Base-by-base conservation (phyloP, 495 filamentous ascomycete genomes). In the Talaromyces thailandensis region DNA sequence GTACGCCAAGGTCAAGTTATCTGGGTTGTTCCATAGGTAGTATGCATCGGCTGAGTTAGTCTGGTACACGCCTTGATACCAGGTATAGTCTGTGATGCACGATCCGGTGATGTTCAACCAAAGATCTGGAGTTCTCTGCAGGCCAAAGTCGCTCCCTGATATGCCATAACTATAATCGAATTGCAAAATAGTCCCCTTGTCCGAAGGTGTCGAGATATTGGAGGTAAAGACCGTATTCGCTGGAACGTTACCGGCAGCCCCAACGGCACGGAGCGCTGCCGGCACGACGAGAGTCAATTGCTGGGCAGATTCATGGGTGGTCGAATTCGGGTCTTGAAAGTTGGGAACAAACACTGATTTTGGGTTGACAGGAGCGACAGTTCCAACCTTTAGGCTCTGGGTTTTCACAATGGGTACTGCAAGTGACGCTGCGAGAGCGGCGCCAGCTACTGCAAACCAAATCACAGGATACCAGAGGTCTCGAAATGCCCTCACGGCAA, bases 191-290 rank as follows among this genome's bases (percentile, higher is more conserved):
- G 58, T 12, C 0, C 69, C 62, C 12, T 68, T 66, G 32, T 62
- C 29, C 5, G 45, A 21, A 28, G 37, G 50, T 62, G 24, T 64
- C 28, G 68, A 67, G 21, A 63, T 56, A 12, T 85, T 84, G 45
- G 87, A 88, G 60, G 89, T 75, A 66, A 89, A 87, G 71, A 92
- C 89, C 7, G 53, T 56, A 35, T 60, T 12, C 90, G 76, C 11
- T 91, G 74, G 70, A 89, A 91, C 12, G 37, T 89, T 82, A 67
- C 91, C 88, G 26, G 90, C 76, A 24, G 84, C 86, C 3, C 88
- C 86, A 51, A 93, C 86, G 88, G 72, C 70, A 32, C 72, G 70
- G 61, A 74, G 63, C 14, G 67, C 66, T 23, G 61, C 56, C 2
- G 72, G 70, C 3, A 62, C 66, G n/a, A 67, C 64, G 23, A 70